A percentile compares a stretch with the other conserved stretches of the same genome.
phyloP scores from a whole-genome alignment of 192 early-diverging fungal genomes.

The Coemansia sp. region DNA sequence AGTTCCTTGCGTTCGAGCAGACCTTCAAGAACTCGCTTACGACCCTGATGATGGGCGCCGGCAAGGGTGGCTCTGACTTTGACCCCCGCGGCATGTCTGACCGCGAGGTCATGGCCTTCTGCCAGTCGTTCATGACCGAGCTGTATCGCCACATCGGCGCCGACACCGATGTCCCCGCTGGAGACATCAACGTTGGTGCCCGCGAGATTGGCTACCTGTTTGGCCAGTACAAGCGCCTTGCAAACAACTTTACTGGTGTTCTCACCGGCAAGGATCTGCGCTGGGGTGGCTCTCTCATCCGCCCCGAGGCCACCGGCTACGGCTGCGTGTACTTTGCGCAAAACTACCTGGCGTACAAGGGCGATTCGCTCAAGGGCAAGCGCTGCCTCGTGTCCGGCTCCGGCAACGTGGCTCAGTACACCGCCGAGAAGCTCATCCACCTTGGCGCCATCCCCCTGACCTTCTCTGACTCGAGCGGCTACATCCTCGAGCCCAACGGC shows the following conservation, averaged over 20 bases:
- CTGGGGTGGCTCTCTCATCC: conserved; percentile 58
- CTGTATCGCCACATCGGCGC: conserved; percentile 58
- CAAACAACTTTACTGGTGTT: conserved; percentile 55
- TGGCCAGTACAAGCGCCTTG: conserved; percentile 58
- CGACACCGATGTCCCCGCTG: conserved; percentile 57
- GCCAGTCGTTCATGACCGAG: conserved; percentile 59
- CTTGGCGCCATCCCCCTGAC: conserved; percentile 56
- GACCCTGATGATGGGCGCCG: conserved; percentile 57
- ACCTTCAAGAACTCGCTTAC: conserved; percentile 61
- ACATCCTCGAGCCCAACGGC: conserved; percentile 52
- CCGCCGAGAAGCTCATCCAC: conserved; percentile 57
- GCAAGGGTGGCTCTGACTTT: conserved; percentile 58
- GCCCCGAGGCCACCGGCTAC: conserved; percentile 59
- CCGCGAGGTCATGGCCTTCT: conserved; percentile 57
- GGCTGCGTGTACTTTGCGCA: conserved; percentile 58
- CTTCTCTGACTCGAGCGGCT: conserved; percentile 59
- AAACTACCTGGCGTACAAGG: conserved; percentile 56
- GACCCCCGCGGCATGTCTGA: conserved; percentile 55
- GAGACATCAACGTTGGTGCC: conserved; percentile 56
- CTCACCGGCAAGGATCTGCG: conserved; percentile 58
- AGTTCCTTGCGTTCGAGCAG: conserved; percentile 60
- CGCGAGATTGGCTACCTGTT: conserved; percentile 59
- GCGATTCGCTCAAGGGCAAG: conserved; percentile 55
- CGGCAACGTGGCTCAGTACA: conserved; percentile 59
- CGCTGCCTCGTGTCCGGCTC: conserved; percentile 56